Conservation (phyloP, 75 land plant species). For the Sequoiadendron giganteum region DNA sequence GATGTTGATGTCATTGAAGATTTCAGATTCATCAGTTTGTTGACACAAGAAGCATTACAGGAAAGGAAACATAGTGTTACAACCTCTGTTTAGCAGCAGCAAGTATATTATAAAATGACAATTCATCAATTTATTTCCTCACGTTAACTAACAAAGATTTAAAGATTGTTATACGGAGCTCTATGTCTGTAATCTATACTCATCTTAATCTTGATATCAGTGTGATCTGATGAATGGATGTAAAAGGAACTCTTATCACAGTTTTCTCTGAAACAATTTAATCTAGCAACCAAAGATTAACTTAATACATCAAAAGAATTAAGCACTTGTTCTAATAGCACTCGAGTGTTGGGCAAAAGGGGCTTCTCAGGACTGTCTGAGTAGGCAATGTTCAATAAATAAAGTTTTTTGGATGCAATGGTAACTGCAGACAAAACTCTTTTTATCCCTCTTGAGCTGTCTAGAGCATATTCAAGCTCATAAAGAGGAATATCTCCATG, state of each 20-base stretch:
- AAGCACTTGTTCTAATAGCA: conserved; percentile 53
- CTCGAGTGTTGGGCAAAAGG: conserved; percentile 30
- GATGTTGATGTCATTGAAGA: not conserved
- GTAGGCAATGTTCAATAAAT: conserved; percentile 75
- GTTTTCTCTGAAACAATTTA: not conserved
- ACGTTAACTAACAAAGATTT: not conserved
- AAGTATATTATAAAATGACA: not conserved
- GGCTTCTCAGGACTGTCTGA: conserved; percentile 71
- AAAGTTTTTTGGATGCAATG: conserved; percentile 80
- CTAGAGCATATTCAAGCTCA: conserved; percentile 84
- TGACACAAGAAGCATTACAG: conserved; percentile 1
- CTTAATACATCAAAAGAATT: conserved; percentile 61
- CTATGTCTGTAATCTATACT: not conserved
- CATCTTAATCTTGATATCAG: not conserved
- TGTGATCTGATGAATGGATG: not conserved
- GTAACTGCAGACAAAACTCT: conserved; percentile 87
- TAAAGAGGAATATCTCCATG: conserved; percentile 64
- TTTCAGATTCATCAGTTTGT: not conserved
- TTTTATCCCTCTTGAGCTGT: conserved; percentile 88
- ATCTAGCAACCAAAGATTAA: conserved; percentile 2
- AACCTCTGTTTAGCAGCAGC: not conserved
- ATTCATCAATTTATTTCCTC: not conserved
- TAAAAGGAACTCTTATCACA: not conserved
- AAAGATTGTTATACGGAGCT: not conserved
- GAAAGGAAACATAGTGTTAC: not conserved